A percentile compares a stretch with the other conserved stretches of the same genome.
phyloP scores from a whole-genome alignment of 2,329 filamentous ascomycete species.

The Trichoderma breve region DNA sequence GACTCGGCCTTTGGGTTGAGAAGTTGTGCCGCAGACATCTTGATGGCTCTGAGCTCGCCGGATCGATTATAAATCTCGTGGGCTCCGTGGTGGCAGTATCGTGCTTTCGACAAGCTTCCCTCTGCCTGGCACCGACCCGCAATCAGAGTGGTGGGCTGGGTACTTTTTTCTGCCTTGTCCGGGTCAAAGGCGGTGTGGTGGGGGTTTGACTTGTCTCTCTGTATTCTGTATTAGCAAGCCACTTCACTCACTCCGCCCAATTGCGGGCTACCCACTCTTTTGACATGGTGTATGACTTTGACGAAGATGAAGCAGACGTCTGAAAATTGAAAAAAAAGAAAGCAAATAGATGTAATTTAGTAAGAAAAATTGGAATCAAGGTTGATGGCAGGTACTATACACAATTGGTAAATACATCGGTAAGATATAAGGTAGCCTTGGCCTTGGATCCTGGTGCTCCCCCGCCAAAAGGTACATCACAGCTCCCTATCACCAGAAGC shows the following conservation, averaged over 20 bases:
- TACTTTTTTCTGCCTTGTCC: slow-evolving; percentile 23
- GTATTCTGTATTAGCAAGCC: background rate
- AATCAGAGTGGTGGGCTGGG: slow-evolving; percentile 22
- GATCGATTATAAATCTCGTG: slow-evolving; percentile 15
- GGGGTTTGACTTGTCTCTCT: background rate
- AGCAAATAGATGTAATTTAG: background rate
- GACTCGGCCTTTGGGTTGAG: slow-evolving; percentile 99
- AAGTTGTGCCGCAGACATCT: slow-evolving; percentile 95
- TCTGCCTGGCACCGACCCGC: slow-evolving; percentile 22
- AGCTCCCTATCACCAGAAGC: background rate
- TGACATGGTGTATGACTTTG: background rate
- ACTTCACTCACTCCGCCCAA: background rate
- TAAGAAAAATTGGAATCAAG: no score
- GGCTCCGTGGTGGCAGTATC: slow-evolving; percentile 24
- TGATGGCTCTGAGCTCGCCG: slow-evolving; percentile 23
- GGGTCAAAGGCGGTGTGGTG: slow-evolving; percentile 33
- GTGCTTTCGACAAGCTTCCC: slow-evolving; percentile 23
- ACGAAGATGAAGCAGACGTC: background rate
- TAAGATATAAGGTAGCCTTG: background rate
- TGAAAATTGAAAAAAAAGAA: background rate
- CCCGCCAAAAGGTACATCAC: background rate
- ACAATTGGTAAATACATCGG: background rate
- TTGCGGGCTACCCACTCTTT: background rate
- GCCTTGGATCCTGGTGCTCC: background rate
- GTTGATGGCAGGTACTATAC: no score